Evolutionary conservation across 2,329 filamentous ascomycete species (phyloP).

Genomic region (Fusarium bulbicola): DNA sequence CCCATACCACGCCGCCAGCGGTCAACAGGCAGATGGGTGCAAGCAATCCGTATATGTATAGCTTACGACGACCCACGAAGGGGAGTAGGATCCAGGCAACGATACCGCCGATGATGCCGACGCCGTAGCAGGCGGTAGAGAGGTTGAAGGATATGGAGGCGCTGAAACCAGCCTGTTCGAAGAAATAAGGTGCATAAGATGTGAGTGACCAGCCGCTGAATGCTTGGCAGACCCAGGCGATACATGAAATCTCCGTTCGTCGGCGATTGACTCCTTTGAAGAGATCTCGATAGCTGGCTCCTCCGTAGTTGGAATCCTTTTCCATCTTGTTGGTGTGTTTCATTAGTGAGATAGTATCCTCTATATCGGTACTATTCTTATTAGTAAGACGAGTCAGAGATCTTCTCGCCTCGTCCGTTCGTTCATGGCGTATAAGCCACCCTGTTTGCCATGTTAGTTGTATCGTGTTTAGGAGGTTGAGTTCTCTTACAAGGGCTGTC

Average conservation of each 20-base stretch:
- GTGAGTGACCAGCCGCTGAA: slow-evolving; percentile 38
- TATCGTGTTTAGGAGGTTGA: neutral
- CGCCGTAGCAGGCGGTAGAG: slow-evolving; percentile 49
- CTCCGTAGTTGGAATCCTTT: slow-evolving; percentile 49
- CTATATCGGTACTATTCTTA: slow-evolving; percentile 46
- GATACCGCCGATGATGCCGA: slow-evolving; percentile 53
- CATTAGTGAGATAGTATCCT: slow-evolving; percentile 56
- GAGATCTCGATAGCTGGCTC: slow-evolving; percentile 36
- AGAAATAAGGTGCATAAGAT: slow-evolving; percentile 50
- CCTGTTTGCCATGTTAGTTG: slow-evolving; percentile 14
- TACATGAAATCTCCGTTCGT: slow-evolving; percentile 42
- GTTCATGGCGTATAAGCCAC: slow-evolving; percentile 52
- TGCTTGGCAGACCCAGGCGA: slow-evolving; percentile 42
- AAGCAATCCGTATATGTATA: slow-evolving; percentile 51
- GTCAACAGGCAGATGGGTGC: slow-evolving; percentile 44
- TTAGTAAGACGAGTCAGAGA: slow-evolving; percentile 45
- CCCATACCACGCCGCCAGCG: slow-evolving; percentile 51
- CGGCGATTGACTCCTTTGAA: slow-evolving; percentile 41
- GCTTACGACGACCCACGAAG: slow-evolving; percentile 51
- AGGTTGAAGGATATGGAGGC: slow-evolving; percentile 51
- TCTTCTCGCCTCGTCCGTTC: slow-evolving; percentile 45
- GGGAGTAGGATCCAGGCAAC: slow-evolving; percentile 52
- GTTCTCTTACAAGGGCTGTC: slow-evolving; percentile 51
- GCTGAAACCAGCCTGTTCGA: slow-evolving; percentile 53
- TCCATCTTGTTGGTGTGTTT: slow-evolving; percentile 55